Evolutionary conservation across 2,329 filamentous ascomycete genomes (phyloP).

Genomic region (Trichoderma afroharzianum): DNA sequence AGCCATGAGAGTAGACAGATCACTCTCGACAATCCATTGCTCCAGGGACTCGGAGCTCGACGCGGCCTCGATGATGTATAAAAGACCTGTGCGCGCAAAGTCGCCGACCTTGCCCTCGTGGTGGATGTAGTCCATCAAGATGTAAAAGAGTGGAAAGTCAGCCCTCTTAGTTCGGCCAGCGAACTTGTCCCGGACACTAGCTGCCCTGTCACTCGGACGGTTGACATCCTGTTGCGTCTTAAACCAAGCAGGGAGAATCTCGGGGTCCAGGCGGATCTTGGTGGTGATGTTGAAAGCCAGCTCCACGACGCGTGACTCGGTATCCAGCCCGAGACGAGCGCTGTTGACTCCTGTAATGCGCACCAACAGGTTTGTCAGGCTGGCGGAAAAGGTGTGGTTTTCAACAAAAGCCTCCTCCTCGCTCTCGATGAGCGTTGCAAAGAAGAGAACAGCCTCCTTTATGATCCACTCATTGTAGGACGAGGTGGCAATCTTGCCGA

Average conservation of each 20-base stretch:
- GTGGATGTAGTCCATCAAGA: slow-evolving; percentile 94
- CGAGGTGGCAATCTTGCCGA: slow-evolving; percentile 82
- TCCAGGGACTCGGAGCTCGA: slow-evolving; percentile 79
- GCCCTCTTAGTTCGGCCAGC: slow-evolving; percentile 82
- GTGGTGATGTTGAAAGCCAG: slow-evolving; percentile 93
- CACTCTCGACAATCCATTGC: slow-evolving; percentile 95
- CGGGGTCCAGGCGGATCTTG: slow-evolving; percentile 86
- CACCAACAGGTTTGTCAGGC: slow-evolving; percentile 80
- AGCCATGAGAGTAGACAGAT: slow-evolving; percentile 94
- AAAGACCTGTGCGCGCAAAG: slow-evolving; percentile 86
- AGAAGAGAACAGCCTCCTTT: slow-evolving; percentile 78
- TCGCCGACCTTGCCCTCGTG: slow-evolving; percentile 92
- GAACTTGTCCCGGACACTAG: slow-evolving; percentile 67
- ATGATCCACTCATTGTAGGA: slow-evolving; percentile 84
- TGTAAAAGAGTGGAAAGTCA: slow-evolving; percentile 93
- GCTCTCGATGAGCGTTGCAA: slow-evolving; percentile 89
- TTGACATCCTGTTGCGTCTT: slow-evolving; percentile 49
- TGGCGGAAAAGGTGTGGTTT: slow-evolving; percentile 78
- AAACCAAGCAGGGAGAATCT: slow-evolving; percentile 90
- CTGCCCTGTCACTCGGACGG: slow-evolving; percentile 38
- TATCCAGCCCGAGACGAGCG: slow-evolving; percentile 71
- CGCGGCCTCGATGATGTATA: slow-evolving; percentile 94
- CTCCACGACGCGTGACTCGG: slow-evolving; percentile 86
- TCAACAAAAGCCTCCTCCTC: slow-evolving; percentile 95
- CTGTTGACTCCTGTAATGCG: slow-evolving; percentile 72